Base-by-base conservation (phyloP, 176 grass and related monocot species). In the Echinochloa phyllopogon region DNA sequence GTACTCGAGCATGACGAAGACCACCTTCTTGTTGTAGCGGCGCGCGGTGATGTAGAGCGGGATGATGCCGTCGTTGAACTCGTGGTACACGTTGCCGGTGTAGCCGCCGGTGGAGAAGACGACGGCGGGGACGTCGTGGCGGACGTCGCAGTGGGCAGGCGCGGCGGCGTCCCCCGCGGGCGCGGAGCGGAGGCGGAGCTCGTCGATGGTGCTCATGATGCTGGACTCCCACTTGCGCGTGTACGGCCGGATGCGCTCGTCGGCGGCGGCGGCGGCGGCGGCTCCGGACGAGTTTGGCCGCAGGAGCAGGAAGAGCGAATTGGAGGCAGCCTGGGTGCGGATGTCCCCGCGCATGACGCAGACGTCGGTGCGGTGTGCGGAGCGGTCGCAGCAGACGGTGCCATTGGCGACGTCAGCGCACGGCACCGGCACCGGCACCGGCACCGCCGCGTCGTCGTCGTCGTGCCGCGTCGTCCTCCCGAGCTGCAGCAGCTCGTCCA, bases 41-140 rank as follows among this genome's bases (percentile, higher is more conserved):
- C 88, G 86, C 2, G 92, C 74, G 15, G 95, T 97, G 89, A 97
- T 79, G 82, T 94, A 94, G 70, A 97, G 95, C 69, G 92, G 92
- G 81, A 97, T 79, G 60, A 94, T 70, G 67, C 92, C 95, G 52
- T 97, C 94, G 84, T 91, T 97, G 86, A 97, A 94, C 87, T 94
- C 94, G 75, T 97, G 94, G 82, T 97, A 97, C 14, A 97, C 88
- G 57, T 97, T 97, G 39, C 90, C 92, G 6, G 94, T 97, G 87
- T 94, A 97, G 5, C 94, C 94, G 18, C 94, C 94, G 18, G 90
- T 92, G 67, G 94, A 97, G 94, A 97, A 92, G 47, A 97, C 88
- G 25, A 94, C 69, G 36, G 88, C 92, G 10, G 92, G 76, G 69
- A 84, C 86, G 45, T 74, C 77, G 84, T 97, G 88, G 1, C 51